Conservation (phyloP, 78 protist species). For the Paratrimastix pyriformis region DNA sequence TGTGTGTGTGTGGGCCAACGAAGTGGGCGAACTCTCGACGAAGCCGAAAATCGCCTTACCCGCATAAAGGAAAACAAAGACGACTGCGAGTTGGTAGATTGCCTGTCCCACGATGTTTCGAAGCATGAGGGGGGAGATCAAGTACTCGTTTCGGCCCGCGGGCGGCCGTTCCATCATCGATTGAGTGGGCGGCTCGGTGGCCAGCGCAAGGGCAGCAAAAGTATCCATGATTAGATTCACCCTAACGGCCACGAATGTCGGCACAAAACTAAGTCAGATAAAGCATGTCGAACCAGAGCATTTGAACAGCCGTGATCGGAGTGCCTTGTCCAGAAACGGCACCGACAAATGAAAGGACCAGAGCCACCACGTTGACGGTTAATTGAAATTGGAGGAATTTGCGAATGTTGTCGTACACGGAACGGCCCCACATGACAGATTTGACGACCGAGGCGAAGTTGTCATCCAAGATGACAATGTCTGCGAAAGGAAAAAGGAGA, state of each 20-base stretch:
- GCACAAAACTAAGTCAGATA: no score
- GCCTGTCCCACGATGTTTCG: slow-evolving; percentile 20
- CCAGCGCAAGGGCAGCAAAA: slow-evolving; percentile 95
- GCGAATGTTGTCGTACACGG: slow-evolving; percentile 46
- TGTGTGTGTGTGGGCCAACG: slow-evolving; percentile 29
- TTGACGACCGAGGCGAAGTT: slow-evolving; percentile 78
- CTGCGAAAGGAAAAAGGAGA: no score
- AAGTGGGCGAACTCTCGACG: slow-evolving; percentile 21
- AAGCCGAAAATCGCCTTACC: slow-evolving; percentile 3
- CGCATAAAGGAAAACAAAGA: background rate
- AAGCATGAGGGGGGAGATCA: slow-evolving; percentile 36
- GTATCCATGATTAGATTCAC: slow-evolving; percentile 98
- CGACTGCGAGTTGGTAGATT: background rate
- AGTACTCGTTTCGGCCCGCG: background rate
- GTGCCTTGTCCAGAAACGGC: slow-evolving; percentile 22
- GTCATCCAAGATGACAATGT: slow-evolving; percentile 86
- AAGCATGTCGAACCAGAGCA: slow-evolving; percentile 72
- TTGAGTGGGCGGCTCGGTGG: slow-evolving; percentile 78
- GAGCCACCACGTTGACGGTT: slow-evolving; percentile 82
- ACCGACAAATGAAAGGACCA: slow-evolving; percentile 54
- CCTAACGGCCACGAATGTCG: no score
- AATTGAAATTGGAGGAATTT: slow-evolving; percentile 84
- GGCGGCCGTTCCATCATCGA: slow-evolving; percentile 33
- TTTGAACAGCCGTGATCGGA: slow-evolving; percentile 79
- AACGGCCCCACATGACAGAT: slow-evolving; percentile 92